A percentile compares a stretch with the other conserved stretches of the same genome.
Conservation (phyloP, 2,329 filamentous ascomycete genomes). For the Taxawa tesnikishii region DNA sequence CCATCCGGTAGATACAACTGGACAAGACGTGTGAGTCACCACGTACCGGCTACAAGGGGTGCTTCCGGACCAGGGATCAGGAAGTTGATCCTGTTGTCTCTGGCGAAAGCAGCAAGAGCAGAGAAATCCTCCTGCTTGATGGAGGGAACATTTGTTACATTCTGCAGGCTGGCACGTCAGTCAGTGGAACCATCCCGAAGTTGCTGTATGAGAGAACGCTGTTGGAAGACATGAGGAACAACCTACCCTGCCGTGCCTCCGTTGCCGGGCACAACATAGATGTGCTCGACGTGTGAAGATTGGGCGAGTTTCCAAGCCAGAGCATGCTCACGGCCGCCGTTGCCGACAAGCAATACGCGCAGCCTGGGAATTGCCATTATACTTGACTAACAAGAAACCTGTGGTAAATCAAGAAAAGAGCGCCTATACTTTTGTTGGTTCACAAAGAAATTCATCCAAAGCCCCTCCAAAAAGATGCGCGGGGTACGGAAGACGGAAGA, state of each 20-base stretch:
- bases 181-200: too few species aligned
- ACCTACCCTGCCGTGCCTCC: conserved; percentile 59
- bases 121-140: conserved; percentile 68
- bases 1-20: too few species aligned
- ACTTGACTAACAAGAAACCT: too few species aligned
- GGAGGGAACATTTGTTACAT: conserved; percentile 47
- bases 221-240: not conserved
- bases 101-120: conserved; percentile 62
- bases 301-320: conserved; percentile 88
- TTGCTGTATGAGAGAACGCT: too few species aligned
- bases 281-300: conserved; percentile 64
- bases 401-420: too few species aligned
- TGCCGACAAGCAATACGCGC: conserved; percentile 76
- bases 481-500: too few species aligned
- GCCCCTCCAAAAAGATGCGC: too few species aligned
- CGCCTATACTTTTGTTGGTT: not conserved
- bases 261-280: conserved; percentile 63
- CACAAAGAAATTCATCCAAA: too few species aligned
- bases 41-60: conserved; percentile 83
- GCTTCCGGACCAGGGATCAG: conserved; percentile 86
- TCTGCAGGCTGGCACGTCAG: conserved; percentile 14
- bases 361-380: conserved; percentile 25
- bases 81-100: conserved; percentile 62
- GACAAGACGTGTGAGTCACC: too few species aligned
- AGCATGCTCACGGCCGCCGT: conserved; percentile 88